Evolutionary conservation across 345 rosid genomes (phyloP).

Genomic region (Salix koriyanagi): DNA sequence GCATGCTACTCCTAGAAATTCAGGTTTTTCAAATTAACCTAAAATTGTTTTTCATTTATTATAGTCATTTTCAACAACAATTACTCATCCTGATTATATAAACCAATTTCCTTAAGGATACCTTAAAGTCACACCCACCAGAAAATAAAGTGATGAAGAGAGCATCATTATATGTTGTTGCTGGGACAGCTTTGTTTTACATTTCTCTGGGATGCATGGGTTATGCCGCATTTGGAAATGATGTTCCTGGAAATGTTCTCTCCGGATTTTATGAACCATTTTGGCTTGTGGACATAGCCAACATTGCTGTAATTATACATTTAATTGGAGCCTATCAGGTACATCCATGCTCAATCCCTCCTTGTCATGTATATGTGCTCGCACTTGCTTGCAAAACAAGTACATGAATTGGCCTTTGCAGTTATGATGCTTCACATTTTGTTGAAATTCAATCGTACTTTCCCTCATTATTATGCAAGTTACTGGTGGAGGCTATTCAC

Average conservation of each 20-base stretch:
- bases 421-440: too few species aligned
- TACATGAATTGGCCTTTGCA: too few species aligned
- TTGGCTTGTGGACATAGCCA: conserved; percentile 44
- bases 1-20: conserved; percentile 27
- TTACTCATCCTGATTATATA: background rate
- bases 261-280: conserved; percentile 30
- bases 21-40: conserved; percentile 10
- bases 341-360: background rate
- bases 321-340: conserved; percentile 46
- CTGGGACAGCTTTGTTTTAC: conserved; percentile 30
- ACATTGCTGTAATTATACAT: conserved; percentile 35
- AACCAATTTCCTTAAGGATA: conserved; percentile 24
- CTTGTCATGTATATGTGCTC: background rate
- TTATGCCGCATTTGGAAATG: conserved; percentile 42
- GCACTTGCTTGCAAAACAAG: too few species aligned
- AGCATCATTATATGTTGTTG: conserved; percentile 18
- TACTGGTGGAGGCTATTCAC: too few species aligned
- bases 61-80: too few species aligned
- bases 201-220: conserved; percentile 31
- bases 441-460: too few species aligned
- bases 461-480: too few species aligned
- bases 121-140: conserved; percentile 36
- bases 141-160: conserved; percentile 42
- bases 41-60: background rate
- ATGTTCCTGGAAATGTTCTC: conserved; percentile 38